These are phyloP conservation scores for Gonapodya sp. DNA, from an alignment of 192 early-diverging fungal genomes.

Conservation along the genomic window DNA sequence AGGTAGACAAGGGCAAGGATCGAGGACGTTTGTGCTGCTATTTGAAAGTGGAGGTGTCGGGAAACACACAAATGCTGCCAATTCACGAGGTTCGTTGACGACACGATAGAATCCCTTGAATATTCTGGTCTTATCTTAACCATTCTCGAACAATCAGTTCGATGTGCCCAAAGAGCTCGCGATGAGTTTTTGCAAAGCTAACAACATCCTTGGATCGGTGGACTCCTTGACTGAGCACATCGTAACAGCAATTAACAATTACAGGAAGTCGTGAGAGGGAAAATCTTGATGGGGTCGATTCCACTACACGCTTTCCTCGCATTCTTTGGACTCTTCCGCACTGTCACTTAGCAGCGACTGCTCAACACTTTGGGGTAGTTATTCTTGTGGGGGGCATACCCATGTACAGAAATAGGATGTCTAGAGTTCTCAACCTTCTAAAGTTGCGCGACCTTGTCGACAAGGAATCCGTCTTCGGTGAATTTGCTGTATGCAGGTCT, in stretches of 20 bases:
- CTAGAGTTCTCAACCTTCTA: not conserved
- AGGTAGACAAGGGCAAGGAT: constrained; percentile 8
- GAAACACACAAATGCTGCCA: constrained; percentile 16
- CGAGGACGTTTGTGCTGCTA: constrained; percentile 15
- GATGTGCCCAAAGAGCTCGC: constrained; percentile 16
- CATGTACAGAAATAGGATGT: not conserved
- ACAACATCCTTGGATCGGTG: constrained; percentile 14
- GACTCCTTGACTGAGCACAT: constrained; percentile 10
- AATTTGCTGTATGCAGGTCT: constrained; percentile 38
- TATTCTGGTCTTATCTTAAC: not conserved
- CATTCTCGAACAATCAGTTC: not conserved
- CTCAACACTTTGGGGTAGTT: not conserved
- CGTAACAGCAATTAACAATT: not conserved
- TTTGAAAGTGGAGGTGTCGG: constrained; percentile 16
- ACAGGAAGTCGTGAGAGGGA: not conserved
- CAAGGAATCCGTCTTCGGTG: not conserved
- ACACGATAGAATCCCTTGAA: not conserved
- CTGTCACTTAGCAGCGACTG: not conserved
- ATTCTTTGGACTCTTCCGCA: not conserved
- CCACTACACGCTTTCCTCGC: not conserved
- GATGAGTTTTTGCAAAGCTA: constrained; percentile 13
- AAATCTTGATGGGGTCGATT: too few species aligned
- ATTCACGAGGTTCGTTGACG: constrained; percentile 12
- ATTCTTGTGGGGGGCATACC: not conserved
- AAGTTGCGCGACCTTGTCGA: not conserved